Base-by-base conservation (phyloP, 441 rosid genomes). In the Flueggea neowawraea region DNA sequence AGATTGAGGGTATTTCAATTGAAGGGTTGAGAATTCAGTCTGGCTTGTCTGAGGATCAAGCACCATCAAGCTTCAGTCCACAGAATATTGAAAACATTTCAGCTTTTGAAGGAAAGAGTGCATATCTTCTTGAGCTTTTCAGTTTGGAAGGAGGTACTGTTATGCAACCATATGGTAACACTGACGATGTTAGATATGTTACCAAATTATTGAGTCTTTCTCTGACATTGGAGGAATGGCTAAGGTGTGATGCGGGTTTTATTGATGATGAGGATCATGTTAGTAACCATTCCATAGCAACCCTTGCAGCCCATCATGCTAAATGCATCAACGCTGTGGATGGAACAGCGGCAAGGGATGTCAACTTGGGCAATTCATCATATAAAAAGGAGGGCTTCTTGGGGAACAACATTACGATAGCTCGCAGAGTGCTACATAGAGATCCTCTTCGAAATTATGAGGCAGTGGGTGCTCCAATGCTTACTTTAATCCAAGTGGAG, bases 391-490 rank as follows among this genome's bases (percentile, higher is more conserved):
- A 44, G 6, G 75, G 76, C 60, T 62, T 81, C 60, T 60, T 63
- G 55, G 74, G 83, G 64, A 71, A 75, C 69, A 78, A 78, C 72
- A 68, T 87, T 54, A 77, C 82, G 3, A 16, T 90, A 32, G 85
- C 80, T 62, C 39, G 82, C 57, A 80, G 31, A 80, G 74, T 85
- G 68, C 74, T 81, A 72, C 92, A 85, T 65, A 80, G 92, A 70
- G 95, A 90, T 64, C 92, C 90, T 59, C 73, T 69, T 16, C 80
- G 75, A 68, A 73, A 77, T 70, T 82, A 78, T 60, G 95, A 87
- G 64, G 80, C 94, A 43, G 89, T 87, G 55, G 95, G 92, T 54
- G 78, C 81, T 39, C 78, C 89, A 61, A 90, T 90, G 92, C 87
- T 90, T 67, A 90, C 84, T 54, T 58, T 87, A 52, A 58, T 90